phyloP scores from a whole-genome alignment of 805 yeast genomes.

The Tetrapisispora iriomotensis region DNA sequence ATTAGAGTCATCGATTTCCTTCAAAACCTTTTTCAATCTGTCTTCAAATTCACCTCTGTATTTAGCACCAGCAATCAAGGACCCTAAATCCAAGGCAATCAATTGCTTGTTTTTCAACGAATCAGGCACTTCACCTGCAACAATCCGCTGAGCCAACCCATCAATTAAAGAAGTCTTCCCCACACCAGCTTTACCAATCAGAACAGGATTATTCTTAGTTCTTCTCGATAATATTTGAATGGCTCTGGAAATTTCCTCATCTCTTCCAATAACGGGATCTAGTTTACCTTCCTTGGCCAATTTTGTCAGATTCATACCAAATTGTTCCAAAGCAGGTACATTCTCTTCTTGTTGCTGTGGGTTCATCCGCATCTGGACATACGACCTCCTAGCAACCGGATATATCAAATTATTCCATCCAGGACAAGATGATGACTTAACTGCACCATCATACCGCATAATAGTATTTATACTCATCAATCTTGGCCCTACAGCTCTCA shows the following conservation, averaged over 20 bases:
- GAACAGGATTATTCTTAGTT: constrained; percentile 90
- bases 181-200: constrained; percentile 95
- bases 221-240: constrained; percentile 86
- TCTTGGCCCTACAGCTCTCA: not conserved
- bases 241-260: constrained; percentile 88
- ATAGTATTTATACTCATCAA: no score
- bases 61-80: constrained; percentile 88
- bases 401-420: not conserved
- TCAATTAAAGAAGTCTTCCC: constrained; percentile 97
- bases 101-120: constrained; percentile 80
- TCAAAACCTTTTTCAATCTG: constrained; percentile 67
- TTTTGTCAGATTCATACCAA: constrained; percentile 77
- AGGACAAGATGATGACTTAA: no score
- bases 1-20: constrained; percentile 70
- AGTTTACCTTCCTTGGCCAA: constrained; percentile 82
- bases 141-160: constrained; percentile 89
- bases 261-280: constrained; percentile 96
- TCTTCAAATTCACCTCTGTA: constrained; percentile 95
- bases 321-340: constrained; percentile 57
- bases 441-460: no score
- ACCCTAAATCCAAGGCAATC: constrained; percentile 77
- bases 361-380: constrained; percentile 30
- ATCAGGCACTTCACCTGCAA: constrained; percentile 90
- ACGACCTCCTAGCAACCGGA: not conserved
- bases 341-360: constrained; percentile 41